Percentiles rank a stretch among this genome's conserved stretches.
phyloP scores from a whole-genome alignment of 1,284 basidiomycete genomes.

The Puccinia hordei region DNA sequence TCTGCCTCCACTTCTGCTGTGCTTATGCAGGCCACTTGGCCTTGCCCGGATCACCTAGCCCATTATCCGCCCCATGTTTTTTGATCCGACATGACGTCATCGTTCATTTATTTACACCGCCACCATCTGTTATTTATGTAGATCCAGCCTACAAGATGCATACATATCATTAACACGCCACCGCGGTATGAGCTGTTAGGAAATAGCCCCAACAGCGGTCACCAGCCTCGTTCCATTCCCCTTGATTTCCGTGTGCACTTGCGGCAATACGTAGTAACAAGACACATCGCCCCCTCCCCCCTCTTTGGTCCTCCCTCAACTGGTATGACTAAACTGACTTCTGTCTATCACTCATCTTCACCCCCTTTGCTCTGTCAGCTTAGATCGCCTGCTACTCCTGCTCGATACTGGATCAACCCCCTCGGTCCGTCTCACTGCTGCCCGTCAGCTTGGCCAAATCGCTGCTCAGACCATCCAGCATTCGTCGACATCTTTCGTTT shows the following conservation, averaged over 20 bases:
- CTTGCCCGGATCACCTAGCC: constrained; percentile 6
- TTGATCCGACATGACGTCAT: constrained; percentile 8
- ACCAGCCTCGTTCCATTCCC: background rate
- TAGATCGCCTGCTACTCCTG: constrained; percentile 86
- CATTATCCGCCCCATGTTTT: constrained; percentile 11
- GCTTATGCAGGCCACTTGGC: background rate
- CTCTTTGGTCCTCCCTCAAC: no score
- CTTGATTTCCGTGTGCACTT: background rate
- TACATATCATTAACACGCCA: background rate
- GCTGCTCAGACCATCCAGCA: constrained; percentile 72
- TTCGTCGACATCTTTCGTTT: constrained; percentile 52
- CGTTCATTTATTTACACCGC: background rate
- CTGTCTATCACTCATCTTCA: background rate
- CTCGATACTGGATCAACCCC: constrained; percentile 85
- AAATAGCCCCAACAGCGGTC: background rate
- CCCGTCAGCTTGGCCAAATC: constrained; percentile 86
- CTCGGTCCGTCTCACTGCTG: constrained; percentile 82
- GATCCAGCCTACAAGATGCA: background rate
- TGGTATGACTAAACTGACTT: background rate
- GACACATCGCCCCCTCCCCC: background rate
- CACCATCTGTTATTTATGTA: background rate
- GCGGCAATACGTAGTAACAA: no score
- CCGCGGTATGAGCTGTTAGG: background rate
- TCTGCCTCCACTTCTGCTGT: background rate
- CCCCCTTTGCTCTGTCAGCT: constrained; percentile 60